Conservation (phyloP, 176 grass and related monocot genomes). For the Avena eriantha region DNA sequence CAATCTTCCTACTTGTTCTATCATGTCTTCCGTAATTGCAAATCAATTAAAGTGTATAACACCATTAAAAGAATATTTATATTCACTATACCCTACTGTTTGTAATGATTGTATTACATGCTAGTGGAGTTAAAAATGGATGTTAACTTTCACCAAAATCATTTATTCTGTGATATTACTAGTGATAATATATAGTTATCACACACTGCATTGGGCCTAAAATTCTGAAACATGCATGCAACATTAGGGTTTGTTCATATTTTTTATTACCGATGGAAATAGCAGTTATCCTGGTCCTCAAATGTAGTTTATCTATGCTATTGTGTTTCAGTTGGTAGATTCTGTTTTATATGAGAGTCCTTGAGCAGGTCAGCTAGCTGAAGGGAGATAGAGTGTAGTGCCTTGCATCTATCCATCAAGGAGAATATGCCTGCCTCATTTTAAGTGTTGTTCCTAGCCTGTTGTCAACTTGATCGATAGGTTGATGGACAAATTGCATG, state of each 20-base stretch:
- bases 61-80: neutral
- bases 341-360: neutral
- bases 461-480: no score
- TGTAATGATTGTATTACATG: neutral
- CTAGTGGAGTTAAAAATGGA: neutral
- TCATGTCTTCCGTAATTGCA: neutral
- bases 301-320: neutral
- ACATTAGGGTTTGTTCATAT: no score
- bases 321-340: neutral
- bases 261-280: neutral
- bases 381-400: no score
- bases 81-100: neutral
- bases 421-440: no score
- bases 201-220: no score
- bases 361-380: no score
- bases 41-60: neutral
- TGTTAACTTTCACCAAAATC: neutral
- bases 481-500: no score
- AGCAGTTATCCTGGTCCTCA: neutral
- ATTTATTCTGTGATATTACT: neutral
- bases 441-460: no score
- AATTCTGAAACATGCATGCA: no score
- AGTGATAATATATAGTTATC: no score
- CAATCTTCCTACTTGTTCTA: neutral
- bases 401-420: no score